Evolutionary conservation across 176 grass and related monocot species (phyloP).

Genomic region (Aegilops sharonensis): DNA sequence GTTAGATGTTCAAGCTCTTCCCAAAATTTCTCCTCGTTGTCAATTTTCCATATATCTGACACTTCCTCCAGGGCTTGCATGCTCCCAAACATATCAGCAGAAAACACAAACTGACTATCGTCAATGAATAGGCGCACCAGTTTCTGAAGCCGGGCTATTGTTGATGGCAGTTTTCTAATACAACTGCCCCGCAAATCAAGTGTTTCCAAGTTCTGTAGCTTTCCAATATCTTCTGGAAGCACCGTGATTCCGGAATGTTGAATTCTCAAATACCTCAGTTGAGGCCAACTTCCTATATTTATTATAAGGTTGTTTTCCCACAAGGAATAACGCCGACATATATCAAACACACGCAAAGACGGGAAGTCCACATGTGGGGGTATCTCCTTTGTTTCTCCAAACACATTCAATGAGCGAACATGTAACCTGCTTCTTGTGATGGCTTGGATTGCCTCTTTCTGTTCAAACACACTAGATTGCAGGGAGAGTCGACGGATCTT

Average conservation of each 20-base stretch:
- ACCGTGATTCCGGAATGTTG: too few species aligned
- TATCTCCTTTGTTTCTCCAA: neutral
- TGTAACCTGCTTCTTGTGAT: neutral
- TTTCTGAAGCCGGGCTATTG: too few species aligned
- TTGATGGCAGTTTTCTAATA: too few species aligned
- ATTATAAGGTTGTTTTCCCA: neutral
- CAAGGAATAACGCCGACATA: neutral
- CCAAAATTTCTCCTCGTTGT: neutral
- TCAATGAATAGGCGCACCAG: too few species aligned
- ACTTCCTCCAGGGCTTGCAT: too few species aligned
- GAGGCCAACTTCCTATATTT: neutral
- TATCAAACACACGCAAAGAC: neutral
- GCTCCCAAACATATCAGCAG: too few species aligned
- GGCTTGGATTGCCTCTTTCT: neutral
- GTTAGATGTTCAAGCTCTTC: neutral
- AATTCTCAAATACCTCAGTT: too few species aligned
- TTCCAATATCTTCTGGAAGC: too few species aligned
- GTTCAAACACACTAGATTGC: neutral
- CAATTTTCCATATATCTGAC: too few species aligned
- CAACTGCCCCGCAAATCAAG: too few species aligned
- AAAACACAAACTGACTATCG: too few species aligned
- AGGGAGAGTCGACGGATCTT: neutral
- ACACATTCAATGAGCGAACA: neutral
- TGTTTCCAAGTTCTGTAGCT: too few species aligned
- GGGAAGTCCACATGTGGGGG: neutral